phyloP scores from a whole-genome alignment of 2,329 filamentous ascomycete species.

The Lasiodiplodia citricola region DNA sequence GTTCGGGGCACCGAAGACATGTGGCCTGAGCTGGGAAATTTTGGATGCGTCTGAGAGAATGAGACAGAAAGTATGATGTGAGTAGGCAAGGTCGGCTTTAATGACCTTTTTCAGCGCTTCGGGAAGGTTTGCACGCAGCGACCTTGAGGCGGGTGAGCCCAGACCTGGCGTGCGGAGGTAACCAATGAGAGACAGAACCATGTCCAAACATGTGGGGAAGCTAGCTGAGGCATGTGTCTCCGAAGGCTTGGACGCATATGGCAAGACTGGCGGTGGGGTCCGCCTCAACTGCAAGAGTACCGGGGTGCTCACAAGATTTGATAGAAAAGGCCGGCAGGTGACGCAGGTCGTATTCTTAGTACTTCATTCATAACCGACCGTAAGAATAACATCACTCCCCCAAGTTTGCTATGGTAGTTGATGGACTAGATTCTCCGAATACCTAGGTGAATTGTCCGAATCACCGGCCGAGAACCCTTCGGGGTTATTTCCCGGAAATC shows the following conservation, averaged over 20 bases:
- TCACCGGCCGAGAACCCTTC: background rate
- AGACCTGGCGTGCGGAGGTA: background rate
- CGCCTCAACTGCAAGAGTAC: background rate
- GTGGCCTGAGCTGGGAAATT: conserved; percentile 12
- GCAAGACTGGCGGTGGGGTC: background rate
- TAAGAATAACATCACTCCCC: background rate
- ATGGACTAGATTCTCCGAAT: background rate
- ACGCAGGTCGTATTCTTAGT: background rate
- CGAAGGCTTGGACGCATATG: background rate
- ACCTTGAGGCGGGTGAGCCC: conserved; percentile 1
- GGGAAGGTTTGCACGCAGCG: conserved; percentile 22
- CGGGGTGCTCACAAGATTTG: background rate
- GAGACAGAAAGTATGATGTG: conserved; percentile 9
- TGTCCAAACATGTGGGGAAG: background rate
- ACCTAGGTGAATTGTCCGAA: background rate
- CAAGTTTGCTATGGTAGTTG: background rate
- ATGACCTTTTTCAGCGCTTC: conserved; percentile 15
- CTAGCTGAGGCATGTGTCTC: background rate
- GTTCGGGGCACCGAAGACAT: conserved; percentile 27
- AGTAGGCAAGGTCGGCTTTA: conserved; percentile 16
- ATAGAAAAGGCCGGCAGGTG: background rate
- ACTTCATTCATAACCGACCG: background rate
- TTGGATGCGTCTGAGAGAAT: background rate
- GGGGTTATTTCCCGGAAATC: background rate
- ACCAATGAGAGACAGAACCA: background rate